Conservation (phyloP, 129 eudicot genomes). For the Lonicera japonica region DNA sequence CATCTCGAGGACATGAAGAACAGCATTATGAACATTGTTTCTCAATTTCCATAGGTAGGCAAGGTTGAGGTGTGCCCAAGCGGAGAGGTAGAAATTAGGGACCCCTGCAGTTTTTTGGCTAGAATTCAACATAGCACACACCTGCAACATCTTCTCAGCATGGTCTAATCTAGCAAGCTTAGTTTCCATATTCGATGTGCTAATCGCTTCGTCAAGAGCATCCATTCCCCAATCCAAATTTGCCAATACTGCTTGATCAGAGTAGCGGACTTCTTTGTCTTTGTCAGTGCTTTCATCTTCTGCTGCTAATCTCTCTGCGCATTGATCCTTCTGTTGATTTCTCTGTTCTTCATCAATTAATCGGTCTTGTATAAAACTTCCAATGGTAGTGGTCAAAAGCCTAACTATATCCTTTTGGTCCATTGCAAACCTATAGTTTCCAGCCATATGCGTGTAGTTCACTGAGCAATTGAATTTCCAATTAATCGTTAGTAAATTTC, state of each 20-base stretch:
- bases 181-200: conserved; percentile 66
- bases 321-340: conserved; percentile 61
- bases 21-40: conserved; percentile 44
- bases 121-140: conserved; percentile 75
- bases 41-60: conserved; percentile 57
- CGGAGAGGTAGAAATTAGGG: conserved; percentile 70
- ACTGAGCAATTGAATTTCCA: not conserved
- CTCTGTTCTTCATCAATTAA: conserved; percentile 52
- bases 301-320: conserved; percentile 81
- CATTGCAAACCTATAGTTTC: conserved; percentile 43
- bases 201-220: conserved; percentile 75
- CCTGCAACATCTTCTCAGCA: conserved; percentile 82
- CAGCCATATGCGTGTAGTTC: conserved; percentile 23
- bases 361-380: conserved; percentile 60
- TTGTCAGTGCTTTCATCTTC: conserved; percentile 41
- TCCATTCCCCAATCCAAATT: conserved; percentile 87
- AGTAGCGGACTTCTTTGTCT: conserved; percentile 52
- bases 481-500: not conserved
- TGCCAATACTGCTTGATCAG: conserved; percentile 81
- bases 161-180: conserved; percentile 70
- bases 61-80: conserved; percentile 82
- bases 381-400: conserved; percentile 47
- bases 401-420: conserved; percentile 52
- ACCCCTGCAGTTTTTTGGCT: conserved; percentile 68
- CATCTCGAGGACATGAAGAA: conserved; percentile 78